A percentile compares a stretch with the other conserved stretches of the same genome.
Evolutionary conservation across 2,329 filamentous ascomycete species (phyloP).

Genomic region (Xylaria sp.): DNA sequence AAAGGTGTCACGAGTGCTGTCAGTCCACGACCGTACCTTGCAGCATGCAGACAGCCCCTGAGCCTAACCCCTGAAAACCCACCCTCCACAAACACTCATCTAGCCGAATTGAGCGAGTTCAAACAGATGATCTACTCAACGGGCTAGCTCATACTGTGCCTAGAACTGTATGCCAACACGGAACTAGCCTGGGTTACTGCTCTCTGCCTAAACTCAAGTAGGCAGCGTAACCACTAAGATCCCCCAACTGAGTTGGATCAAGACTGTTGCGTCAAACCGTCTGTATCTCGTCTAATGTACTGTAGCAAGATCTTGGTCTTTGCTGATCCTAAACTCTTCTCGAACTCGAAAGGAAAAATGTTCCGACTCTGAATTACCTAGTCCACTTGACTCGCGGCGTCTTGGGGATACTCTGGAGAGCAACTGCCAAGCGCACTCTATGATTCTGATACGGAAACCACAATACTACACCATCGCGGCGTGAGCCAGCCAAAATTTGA

Average conservation of each 20-base stretch:
- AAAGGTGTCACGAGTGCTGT: constrained; percentile 32
- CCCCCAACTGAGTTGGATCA: background rate
- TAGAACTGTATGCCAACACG: background rate
- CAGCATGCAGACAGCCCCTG: constrained; percentile 31
- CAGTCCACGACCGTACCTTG: constrained; percentile 33
- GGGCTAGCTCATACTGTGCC: background rate
- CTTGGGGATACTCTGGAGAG: background rate
- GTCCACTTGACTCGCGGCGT: background rate
- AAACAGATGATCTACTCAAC: constrained; percentile 21
- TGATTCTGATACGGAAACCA: too few species aligned
- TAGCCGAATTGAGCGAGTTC: constrained; percentile 32
- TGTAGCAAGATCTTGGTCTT: background rate
- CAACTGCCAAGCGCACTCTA: too few species aligned
- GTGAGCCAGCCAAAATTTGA: background rate
- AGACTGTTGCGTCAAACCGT: background rate
- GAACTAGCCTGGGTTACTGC: background rate
- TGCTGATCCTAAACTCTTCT: constrained; percentile 10
- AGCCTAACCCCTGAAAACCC: constrained; percentile 26
- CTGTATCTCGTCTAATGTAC: background rate
- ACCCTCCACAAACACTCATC: constrained; percentile 34
- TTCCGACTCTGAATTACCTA: constrained; percentile 8
- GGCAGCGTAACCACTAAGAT: background rate
- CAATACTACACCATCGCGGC: background rate
- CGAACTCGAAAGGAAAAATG: constrained; percentile 19
- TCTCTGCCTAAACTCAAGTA: background rate